Evolutionary conservation across 805 yeast genomes (phyloP).

Genomic region (Sugiyamaella boreocaroliniensis): DNA sequence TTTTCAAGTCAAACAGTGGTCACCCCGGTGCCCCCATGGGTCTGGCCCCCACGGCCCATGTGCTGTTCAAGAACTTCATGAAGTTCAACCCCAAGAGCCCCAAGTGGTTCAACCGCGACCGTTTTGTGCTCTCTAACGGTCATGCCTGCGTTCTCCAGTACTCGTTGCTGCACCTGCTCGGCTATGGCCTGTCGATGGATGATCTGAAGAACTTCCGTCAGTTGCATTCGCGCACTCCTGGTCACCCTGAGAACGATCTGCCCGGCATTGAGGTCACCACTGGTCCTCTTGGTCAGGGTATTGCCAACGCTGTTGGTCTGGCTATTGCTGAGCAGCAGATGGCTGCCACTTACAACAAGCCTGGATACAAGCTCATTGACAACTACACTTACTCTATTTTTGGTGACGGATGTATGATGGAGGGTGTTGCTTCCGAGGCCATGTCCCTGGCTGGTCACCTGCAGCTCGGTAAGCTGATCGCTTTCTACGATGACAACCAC

Average conservation of each 20-base stretch:
- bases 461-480: conserved; percentile 86
- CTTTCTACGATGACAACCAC: conserved; percentile 93
- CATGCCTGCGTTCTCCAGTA: conserved; percentile 91
- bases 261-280: conserved; percentile 97
- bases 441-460: conserved; percentile 94
- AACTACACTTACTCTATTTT: conserved; percentile 70
- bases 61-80: conserved; percentile 66
- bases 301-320: conserved; percentile 90
- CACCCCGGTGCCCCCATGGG: conserved; percentile 99
- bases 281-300: conserved; percentile 99
- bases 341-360: conserved; percentile 91
- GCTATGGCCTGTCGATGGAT: conserved; percentile 72
- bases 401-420: conserved; percentile 98
- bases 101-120: conserved; percentile 88
- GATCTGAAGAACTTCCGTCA: conserved; percentile 90
- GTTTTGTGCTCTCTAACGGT: conserved; percentile 93
- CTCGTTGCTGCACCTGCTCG: conserved; percentile 76
- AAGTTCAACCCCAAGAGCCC: conserved; percentile 88
- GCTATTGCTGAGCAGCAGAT: conserved; percentile 91
- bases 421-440: conserved; percentile 95
- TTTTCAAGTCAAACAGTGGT: conserved; percentile 85
- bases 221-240: conserved; percentile 86
- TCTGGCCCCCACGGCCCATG: conserved; percentile 92
- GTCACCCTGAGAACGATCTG: conserved; percentile 90
- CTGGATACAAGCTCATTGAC: conserved; percentile 65